Conservation (phyloP, 345 rosid species). For the Passiflora organensis region DNA sequence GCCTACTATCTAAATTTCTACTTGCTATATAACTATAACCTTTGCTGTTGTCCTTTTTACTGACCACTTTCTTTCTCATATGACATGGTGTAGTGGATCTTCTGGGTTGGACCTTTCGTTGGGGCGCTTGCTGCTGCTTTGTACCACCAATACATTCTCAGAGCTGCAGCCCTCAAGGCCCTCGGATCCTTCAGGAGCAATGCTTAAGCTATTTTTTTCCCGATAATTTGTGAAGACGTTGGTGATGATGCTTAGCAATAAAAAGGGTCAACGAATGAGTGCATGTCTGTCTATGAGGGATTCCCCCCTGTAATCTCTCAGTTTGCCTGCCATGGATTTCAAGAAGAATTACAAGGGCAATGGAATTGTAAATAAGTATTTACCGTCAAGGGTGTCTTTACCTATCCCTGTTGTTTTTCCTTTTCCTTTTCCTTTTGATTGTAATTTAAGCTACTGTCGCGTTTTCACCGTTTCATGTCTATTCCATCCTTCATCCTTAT, state of each 20-base stretch:
- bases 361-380: slow-evolving; percentile 33
- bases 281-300: slow-evolving; percentile 13
- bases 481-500: slow-evolving; percentile 13
- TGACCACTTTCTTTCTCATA: too few relatives aligned
- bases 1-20: too few relatives aligned
- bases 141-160: slow-evolving; percentile 67
- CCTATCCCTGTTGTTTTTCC: slow-evolving; percentile 6
- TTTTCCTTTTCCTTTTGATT: slow-evolving; percentile 5
- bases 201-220: slow-evolving; percentile 28
- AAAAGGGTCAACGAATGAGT: slow-evolving; percentile 19
- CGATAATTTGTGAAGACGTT: background rate
- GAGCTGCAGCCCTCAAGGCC: slow-evolving; percentile 75
- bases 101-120: slow-evolving; percentile 94
- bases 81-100: slow-evolving; percentile 78
- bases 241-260: slow-evolving; percentile 14
- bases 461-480: slow-evolving; percentile 5
- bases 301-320: slow-evolving; percentile 12
- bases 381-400: slow-evolving; percentile 24
- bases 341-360: slow-evolving; percentile 14
- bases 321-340: background rate
- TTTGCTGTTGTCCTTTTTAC: too few relatives aligned
- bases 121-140: slow-evolving; percentile 81
- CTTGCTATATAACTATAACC: too few relatives aligned
- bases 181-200: slow-evolving; percentile 86
- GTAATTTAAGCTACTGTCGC: slow-evolving; percentile 10